Evolutionary conservation across 345 rosid species (phyloP), one percentile per base, ranked within the genome.

Genomic region (Geranium brycei): DNA sequence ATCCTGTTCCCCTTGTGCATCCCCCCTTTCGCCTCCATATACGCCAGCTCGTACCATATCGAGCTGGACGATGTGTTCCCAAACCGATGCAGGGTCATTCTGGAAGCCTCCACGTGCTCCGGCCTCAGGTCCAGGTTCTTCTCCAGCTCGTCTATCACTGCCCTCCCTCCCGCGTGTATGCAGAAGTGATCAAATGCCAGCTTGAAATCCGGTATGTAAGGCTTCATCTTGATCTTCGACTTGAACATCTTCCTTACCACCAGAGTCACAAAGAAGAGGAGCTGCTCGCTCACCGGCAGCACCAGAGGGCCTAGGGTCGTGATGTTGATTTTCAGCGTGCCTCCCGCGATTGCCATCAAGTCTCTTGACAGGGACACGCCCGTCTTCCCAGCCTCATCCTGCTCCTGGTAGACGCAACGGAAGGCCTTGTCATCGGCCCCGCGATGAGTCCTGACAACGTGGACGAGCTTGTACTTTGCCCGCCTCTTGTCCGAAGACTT

Each of bases 141-240:
- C 57, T 68, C 70, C 57, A 61, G 55, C 64, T 32, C 65, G 19
- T 68, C 70, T 18, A 68, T 62, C 61, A 68, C 70, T 4, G 64
- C 69, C 28, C 69, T 59, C 15, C 69, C 69, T 8, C 69, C 69
- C 15, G 69, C 69, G 47, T 66, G 69, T n/a, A 66, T 66, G 17
- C 69, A 66, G 40, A 66, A 66, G 18, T 66, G 69, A 14, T 66
- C 69, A 16, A 66, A 66, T 3, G 69, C 69, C 10, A 59, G 32
- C 63, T 59, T 68, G 58, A 68, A 55, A 53, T 68, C 65, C 3
- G 65, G 64, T 64, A 68, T 62, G 41, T 61, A 61, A 0, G 65
- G 65, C 40, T 66, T 66, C 16, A 66, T 41, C n/a, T 66, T 59
- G 15, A 66, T 41, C n/a, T 66, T 59, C 6, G 47, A 23, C 2